Conservation (phyloP, 2,329 filamentous ascomycete genomes). For the Didymella pinodella region DNA sequence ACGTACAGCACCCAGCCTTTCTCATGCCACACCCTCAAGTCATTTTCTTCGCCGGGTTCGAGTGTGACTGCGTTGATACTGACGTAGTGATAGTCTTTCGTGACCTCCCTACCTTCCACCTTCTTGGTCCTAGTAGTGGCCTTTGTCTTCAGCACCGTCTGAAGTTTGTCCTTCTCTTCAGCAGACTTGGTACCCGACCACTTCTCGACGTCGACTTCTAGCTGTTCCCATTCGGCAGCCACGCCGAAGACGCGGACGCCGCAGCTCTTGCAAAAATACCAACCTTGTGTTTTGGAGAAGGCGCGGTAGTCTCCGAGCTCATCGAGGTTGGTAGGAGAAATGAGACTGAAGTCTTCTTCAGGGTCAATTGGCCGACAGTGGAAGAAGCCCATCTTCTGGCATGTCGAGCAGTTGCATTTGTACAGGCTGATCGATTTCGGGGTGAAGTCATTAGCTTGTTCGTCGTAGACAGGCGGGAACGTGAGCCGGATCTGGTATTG, state of each 20-base stretch:
- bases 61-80: conserved; percentile 48
- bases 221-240: conserved; percentile 33
- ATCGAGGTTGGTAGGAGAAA: conserved; percentile 49
- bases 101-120: conserved; percentile 26
- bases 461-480: conserved; percentile 47
- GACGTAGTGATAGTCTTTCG: conserved; percentile 35
- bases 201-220: conserved; percentile 30
- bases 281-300: conserved; percentile 45
- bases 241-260: conserved; percentile 57
- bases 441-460: conserved; percentile 13
- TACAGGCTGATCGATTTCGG: conserved; percentile 40
- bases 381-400: conserved; percentile 59
- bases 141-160: conserved; percentile 36
- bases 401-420: conserved; percentile 61
- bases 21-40: conserved; percentile 46
- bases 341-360: conserved; percentile 57
- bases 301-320: conserved; percentile 56
- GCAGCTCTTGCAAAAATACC: conserved; percentile 59
- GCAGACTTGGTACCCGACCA: conserved; percentile 29
- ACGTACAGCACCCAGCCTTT: conserved; percentile 46
- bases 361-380: conserved; percentile 54
- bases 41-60: conserved; percentile 36
- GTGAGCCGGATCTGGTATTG: conserved; percentile 56
- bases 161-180: conserved; percentile 20
- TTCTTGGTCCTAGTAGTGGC: conserved; percentile 15